Conservation (phyloP, 352 stramenopile species). For the Peronospora destructor region DNA sequence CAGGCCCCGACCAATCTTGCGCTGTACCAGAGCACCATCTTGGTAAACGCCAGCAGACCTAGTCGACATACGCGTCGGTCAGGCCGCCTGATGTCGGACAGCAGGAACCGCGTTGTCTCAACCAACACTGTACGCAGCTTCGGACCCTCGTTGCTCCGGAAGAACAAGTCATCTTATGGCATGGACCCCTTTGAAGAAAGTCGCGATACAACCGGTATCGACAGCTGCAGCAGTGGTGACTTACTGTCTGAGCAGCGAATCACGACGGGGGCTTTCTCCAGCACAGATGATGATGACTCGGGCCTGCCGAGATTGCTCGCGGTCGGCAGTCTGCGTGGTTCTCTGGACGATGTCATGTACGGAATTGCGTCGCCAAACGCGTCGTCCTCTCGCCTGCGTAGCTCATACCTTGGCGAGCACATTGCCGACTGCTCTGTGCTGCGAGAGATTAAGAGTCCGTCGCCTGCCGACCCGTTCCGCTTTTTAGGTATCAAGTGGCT, state of each 20-base stretch:
- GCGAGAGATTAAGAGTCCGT: constrained; percentile 35
- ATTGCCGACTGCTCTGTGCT: constrained; percentile 45
- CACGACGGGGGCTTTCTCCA: constrained; percentile 17
- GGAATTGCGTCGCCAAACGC: constrained; percentile 38
- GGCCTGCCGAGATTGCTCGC: constrained; percentile 35
- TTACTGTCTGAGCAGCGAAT: constrained; percentile 19
- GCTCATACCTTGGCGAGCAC: constrained; percentile 47
- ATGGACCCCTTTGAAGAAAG: constrained; percentile 19
- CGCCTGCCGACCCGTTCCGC: constrained; percentile 34
- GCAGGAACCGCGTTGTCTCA: constrained; percentile 10
- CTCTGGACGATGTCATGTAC: constrained; percentile 58
- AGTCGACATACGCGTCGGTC: constrained; percentile 16
- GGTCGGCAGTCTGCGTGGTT: constrained; percentile 33
- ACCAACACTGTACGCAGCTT: constrained; percentile 9
- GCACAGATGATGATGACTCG: constrained; percentile 14
- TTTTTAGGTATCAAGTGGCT: constrained; percentile 61
- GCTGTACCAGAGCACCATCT: constrained; percentile 22
- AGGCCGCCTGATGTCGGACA: constrained; percentile 12
- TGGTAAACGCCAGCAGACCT: constrained; percentile 17
- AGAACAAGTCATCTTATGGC: constrained; percentile 7
- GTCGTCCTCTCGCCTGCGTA: constrained; percentile 29
- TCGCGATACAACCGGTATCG: constrained; percentile 18
- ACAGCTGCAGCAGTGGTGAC: constrained; percentile 21
- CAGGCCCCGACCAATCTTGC: constrained; percentile 18
- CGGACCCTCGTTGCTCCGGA: constrained; percentile 12